Conservation (phyloP, 441 rosid genomes). For the Populus hybrid region DNA sequence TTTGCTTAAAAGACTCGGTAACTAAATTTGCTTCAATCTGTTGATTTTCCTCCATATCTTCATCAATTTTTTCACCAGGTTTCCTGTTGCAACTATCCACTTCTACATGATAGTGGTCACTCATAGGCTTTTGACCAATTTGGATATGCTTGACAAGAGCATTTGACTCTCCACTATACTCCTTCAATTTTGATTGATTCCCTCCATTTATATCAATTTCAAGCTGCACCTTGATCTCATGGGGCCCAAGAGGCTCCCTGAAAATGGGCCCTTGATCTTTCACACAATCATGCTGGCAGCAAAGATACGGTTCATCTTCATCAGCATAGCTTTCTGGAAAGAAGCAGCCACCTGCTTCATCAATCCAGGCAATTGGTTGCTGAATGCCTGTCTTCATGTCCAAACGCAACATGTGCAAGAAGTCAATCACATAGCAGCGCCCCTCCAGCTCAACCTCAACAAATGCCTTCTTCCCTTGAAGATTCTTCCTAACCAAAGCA, state of each 20-base stretch:
- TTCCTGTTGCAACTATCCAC: constrained; percentile 42
- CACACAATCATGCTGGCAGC: constrained; percentile 35
- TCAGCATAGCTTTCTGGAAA: constrained; percentile 65
- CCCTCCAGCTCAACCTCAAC: constrained; percentile 59
- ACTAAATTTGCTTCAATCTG: constrained; percentile 12
- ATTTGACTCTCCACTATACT: constrained; percentile 78
- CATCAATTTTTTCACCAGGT: constrained; percentile 42
- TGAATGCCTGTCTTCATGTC: constrained; percentile 62
- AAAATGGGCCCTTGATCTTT: constrained; percentile 27
- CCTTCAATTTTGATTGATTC: constrained; percentile 45
- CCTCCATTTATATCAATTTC: constrained; percentile 73
- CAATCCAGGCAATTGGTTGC: constrained; percentile 93
- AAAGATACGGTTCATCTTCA: constrained; percentile 34
- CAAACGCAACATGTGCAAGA: constrained; percentile 73
- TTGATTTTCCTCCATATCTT: constrained; percentile 32
- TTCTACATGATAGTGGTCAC: constrained; percentile 25
- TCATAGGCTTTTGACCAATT: constrained; percentile 34
- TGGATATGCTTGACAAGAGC: constrained; percentile 45
- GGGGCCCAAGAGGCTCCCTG: constrained; percentile 32
- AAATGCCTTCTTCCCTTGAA: constrained; percentile 58
- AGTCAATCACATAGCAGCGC: constrained; percentile 55
- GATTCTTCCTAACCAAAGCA: constrained; percentile 46
- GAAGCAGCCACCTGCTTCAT: constrained; percentile 65
- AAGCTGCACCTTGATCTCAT: constrained; percentile 76
- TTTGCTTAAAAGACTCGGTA: constrained; percentile 22